phyloP scores from a whole-genome alignment of 2,329 filamentous ascomycete genomes.

The Ceratocystis colombiana region DNA sequence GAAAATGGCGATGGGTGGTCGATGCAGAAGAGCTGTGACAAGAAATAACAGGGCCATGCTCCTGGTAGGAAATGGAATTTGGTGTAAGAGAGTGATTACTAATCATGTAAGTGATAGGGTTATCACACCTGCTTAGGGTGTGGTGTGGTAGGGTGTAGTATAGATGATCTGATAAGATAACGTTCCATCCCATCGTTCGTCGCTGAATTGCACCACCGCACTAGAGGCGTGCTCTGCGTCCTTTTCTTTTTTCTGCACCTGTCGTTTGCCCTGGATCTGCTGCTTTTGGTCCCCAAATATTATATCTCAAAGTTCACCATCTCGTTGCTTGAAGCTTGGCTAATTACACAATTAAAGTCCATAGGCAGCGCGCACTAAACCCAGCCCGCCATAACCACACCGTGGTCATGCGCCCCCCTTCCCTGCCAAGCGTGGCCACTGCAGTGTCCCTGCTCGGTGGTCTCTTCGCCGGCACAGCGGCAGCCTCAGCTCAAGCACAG shows the following conservation, averaged over 20 bases:
- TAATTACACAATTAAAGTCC: neutral
- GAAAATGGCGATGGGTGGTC: neutral
- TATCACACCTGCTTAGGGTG: neutral
- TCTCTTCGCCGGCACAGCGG: neutral
- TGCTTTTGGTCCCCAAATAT: neutral
- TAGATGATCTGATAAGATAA: conserved; percentile 26
- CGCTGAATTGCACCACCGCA: neutral
- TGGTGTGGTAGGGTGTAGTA: neutral
- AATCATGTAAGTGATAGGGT: neutral
- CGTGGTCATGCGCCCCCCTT: conserved; percentile 3
- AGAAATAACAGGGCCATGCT: neutral
- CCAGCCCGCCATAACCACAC: neutral
- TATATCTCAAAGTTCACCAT: neutral
- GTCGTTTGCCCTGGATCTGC: neutral
- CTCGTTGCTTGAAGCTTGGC: conserved; percentile 10
- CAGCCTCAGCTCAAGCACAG: conserved; percentile 5
- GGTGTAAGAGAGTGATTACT: conserved; percentile 1
- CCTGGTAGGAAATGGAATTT: neutral
- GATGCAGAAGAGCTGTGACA: neutral
- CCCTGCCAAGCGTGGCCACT: neutral
- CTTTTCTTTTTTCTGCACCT: neutral
- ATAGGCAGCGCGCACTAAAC: neutral
- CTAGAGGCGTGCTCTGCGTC: neutral
- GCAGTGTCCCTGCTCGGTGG: conserved; percentile 2
- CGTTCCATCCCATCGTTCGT: conserved; percentile 2